Evolutionary conservation across 1,139 yeast genomes (phyloP).

Genomic region (Suhomyces bribrorum): DNA sequence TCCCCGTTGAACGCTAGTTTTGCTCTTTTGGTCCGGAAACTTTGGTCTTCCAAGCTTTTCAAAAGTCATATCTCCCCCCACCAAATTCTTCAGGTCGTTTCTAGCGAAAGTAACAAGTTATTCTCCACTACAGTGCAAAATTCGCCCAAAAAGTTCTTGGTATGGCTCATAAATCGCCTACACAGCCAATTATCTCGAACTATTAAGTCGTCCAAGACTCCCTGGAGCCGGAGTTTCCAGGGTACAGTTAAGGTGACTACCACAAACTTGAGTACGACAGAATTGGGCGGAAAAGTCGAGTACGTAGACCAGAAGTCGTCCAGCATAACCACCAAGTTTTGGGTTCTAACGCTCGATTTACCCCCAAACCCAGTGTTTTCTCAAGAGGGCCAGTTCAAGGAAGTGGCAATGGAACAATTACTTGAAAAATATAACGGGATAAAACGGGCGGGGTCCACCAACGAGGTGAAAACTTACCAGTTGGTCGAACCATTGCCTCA

Average conservation of each 20-base stretch:
- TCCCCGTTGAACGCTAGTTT: constrained; percentile 36
- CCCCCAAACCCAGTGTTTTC: constrained; percentile 60
- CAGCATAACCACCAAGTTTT: constrained; percentile 44
- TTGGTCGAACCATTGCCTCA: constrained; percentile 50
- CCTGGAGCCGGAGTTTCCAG: constrained; percentile 39
- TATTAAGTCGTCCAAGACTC: constrained; percentile 17
- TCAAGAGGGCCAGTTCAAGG: constrained; percentile 47
- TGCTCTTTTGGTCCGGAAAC: constrained; percentile 51
- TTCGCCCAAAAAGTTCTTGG: constrained; percentile 58
- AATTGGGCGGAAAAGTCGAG: constrained; percentile 23
- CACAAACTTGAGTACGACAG: constrained; percentile 22
- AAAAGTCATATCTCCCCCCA: constrained; percentile 67
- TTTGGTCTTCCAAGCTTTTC: constrained; percentile 66
- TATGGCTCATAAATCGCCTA: constrained; percentile 59
- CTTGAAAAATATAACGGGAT: constrained; percentile 46
- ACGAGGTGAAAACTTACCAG: constrained; percentile 36
- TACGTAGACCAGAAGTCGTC: constrained; percentile 21
- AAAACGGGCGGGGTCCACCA: constrained; percentile 19
- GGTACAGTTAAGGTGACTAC: constrained; percentile 50
- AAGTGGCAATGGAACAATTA: constrained; percentile 48
- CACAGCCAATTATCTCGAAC: constrained; percentile 35
- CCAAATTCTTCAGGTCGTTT: constrained; percentile 55
- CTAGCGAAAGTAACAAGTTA: constrained; percentile 41
- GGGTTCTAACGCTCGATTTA: constrained; percentile 58
- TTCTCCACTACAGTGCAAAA: constrained; percentile 38